Evolutionary conservation across 805 yeast species (phyloP).

Genomic region (Candida chilensis): DNA sequence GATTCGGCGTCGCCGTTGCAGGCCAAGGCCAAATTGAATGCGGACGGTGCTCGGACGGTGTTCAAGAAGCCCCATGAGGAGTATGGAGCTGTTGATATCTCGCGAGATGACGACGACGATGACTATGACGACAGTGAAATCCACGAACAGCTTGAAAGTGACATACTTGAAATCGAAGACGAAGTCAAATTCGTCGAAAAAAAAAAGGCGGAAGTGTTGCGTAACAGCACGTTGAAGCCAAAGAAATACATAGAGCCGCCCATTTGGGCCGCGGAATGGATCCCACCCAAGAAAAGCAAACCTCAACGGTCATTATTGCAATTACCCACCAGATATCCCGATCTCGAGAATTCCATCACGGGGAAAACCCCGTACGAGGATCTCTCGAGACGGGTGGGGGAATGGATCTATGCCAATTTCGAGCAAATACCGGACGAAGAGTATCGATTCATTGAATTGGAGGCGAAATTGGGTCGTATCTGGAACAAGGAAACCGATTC

Average conservation of each 20-base stretch:
- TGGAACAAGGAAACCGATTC: constrained; percentile 55
- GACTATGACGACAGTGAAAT: too few relatives aligned
- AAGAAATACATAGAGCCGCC: constrained; percentile 59
- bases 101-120: too few relatives aligned
- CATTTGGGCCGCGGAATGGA: constrained; percentile 77
- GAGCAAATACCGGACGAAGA: constrained; percentile 49
- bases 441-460: constrained; percentile 55
- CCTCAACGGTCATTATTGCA: neutral
- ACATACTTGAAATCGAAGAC: too few relatives aligned
- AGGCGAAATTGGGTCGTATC: constrained; percentile 65
- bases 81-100: too few relatives aligned
- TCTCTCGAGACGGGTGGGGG: constrained; percentile 70
- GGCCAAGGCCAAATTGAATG: constrained; percentile 7
- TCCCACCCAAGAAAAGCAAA: constrained; percentile 22
- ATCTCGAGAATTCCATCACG: constrained; percentile 45
- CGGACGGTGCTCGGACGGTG: too few relatives aligned
- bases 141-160: too few relatives aligned
- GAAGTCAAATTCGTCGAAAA: too few relatives aligned
- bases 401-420: constrained; percentile 83
- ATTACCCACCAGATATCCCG: neutral
- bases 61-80: too few relatives aligned
- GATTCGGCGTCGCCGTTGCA: constrained; percentile 12
- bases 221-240: constrained; percentile 46
- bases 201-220: constrained; percentile 7
- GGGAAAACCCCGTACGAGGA: constrained; percentile 77